Percentiles rank a stretch among this genome's conserved stretches.
These are phyloP conservation scores for Wallemia ichthyophaga DNA, from an alignment of 1,284 basidiomycete species.

Conservation along the genomic window DNA sequence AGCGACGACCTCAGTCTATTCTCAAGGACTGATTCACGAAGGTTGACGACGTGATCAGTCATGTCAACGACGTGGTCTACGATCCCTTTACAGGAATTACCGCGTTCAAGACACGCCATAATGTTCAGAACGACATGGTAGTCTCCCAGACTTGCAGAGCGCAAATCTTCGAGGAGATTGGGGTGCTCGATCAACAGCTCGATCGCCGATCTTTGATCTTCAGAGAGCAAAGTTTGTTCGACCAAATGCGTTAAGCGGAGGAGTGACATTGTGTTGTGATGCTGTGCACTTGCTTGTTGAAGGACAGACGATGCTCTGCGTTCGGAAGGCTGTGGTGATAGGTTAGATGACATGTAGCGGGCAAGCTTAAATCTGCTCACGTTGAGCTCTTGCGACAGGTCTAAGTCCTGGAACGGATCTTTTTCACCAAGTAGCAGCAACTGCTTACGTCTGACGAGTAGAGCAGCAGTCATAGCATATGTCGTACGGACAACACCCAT, in stretches of 20 bases:
- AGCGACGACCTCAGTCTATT: slow-evolving; percentile 59
- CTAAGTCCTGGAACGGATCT: slow-evolving; percentile 31
- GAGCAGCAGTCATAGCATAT: slow-evolving; percentile 86
- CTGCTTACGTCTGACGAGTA: slow-evolving; percentile 61
- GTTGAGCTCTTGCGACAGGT: not conserved
- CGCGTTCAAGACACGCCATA: slow-evolving; percentile 59
- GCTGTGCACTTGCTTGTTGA: slow-evolving; percentile 44
- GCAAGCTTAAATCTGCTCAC: slow-evolving; percentile 1
- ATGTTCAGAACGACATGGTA: slow-evolving; percentile 69
- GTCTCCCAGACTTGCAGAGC: slow-evolving; percentile 60
- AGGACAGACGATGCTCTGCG: slow-evolving; percentile 12
- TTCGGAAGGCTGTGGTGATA: slow-evolving; percentile 6
- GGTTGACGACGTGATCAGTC: slow-evolving; percentile 62
- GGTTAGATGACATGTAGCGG: not conserved
- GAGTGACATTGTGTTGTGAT: slow-evolving; percentile 49
- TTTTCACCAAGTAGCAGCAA: slow-evolving; percentile 39
- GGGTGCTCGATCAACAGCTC: slow-evolving; percentile 53
- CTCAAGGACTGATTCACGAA: slow-evolving; percentile 60
- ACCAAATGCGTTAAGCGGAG: slow-evolving; percentile 56
- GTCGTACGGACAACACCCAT: slow-evolving; percentile 91
- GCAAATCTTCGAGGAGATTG: slow-evolving; percentile 45
- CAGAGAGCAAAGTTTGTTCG: slow-evolving; percentile 30
- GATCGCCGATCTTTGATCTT: slow-evolving; percentile 31
- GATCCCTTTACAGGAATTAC: slow-evolving; percentile 44
- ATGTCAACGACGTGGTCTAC: slow-evolving; percentile 68